Percentiles rank a stretch among this genome's conserved stretches.
Conservation (phyloP, 192 early-diverging fungal species). For the Podila horticola region DNA sequence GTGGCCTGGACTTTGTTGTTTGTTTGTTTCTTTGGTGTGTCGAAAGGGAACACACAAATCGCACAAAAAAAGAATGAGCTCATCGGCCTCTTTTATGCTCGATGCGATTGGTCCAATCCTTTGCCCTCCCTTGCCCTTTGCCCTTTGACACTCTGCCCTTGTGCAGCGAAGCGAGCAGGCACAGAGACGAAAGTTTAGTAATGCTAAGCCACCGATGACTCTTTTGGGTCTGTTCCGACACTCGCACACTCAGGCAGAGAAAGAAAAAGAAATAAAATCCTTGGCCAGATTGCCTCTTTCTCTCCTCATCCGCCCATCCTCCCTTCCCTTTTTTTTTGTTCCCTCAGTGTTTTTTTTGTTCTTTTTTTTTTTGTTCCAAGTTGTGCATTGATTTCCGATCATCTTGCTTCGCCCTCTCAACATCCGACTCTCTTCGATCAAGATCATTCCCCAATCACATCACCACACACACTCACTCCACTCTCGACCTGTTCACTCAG, state of each 20-base stretch:
- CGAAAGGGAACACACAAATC: too few species aligned
- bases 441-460: not conserved
- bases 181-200: too few species aligned
- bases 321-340: slow-evolving; percentile 5
- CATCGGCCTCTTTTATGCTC: too few species aligned
- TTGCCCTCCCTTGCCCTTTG: too few species aligned
- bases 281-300: too few species aligned
- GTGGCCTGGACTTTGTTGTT: too few species aligned
- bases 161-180: too few species aligned
- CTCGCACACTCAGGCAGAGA: not conserved
- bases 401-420: slow-evolving; percentile 1
- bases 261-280: not conserved
- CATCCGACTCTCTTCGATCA: not conserved
- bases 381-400: not conserved
- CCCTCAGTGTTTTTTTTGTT: slow-evolving; percentile 6
- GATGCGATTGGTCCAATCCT: too few species aligned
- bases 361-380: slow-evolving; percentile 7
- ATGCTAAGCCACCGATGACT: too few species aligned
- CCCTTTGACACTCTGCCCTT: too few species aligned
- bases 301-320: not conserved
- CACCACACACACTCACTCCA: not conserved
- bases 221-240: not conserved
- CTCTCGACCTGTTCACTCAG: slow-evolving; percentile 46
- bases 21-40: too few species aligned
- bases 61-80: too few species aligned